Percentiles rank a stretch among this genome's conserved stretches.
Evolutionary conservation across 2,329 filamentous ascomycete genomes (phyloP).

Genomic region (Pseudogymnoascus sp.): DNA sequence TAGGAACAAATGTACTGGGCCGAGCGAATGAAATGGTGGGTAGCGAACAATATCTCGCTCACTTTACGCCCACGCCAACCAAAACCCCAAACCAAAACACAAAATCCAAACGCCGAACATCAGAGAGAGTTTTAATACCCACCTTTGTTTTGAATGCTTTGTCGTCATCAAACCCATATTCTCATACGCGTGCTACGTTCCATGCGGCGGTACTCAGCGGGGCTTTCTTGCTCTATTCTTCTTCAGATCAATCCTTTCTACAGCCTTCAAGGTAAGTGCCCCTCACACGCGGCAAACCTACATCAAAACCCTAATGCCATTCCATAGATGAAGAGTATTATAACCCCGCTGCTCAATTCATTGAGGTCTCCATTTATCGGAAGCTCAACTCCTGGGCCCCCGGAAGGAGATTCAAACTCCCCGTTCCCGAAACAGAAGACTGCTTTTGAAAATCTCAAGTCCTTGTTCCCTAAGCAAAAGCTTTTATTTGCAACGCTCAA

Average conservation of each 20-base stretch:
- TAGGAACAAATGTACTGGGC: not conserved
- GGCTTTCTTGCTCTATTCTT: not conserved
- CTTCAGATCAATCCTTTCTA: not conserved
- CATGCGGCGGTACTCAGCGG: no score
- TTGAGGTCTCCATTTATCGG: not conserved
- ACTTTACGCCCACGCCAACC: not conserved
- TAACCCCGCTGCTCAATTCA: not conserved
- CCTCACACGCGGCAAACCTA: not conserved
- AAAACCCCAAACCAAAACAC: not conserved
- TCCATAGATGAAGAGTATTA: not conserved
- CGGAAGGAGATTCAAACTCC: not conserved
- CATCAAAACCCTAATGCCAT: not conserved
- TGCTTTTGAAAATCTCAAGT: not conserved
- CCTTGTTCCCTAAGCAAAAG: no score
- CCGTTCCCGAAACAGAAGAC: not conserved
- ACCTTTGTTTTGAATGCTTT: not conserved
- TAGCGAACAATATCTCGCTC: not conserved
- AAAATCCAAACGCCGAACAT: not conserved
- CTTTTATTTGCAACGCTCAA: not conserved
- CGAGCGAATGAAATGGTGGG: not conserved
- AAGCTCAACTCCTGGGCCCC: not conserved
- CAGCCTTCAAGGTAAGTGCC: not conserved
- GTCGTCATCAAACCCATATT: not conserved
- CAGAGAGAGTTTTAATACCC: not conserved
- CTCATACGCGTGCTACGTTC: not conserved